Conservation (phyloP, 1,284 basidiomycete genomes). For the Polyporus tsugae region DNA sequence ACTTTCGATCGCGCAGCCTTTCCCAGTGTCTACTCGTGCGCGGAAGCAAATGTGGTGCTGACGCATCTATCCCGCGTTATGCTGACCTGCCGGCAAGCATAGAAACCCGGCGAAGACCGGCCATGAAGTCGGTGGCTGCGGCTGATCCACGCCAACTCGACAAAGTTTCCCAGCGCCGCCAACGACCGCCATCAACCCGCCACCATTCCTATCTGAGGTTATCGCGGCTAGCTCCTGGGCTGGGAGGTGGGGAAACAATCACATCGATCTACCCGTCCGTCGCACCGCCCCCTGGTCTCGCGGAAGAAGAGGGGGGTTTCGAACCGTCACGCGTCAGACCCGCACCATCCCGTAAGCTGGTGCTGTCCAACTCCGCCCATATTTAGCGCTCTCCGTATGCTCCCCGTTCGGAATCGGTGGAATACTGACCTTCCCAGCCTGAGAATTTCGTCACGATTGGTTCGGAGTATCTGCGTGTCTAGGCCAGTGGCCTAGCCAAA, state of each 20-base stretch:
- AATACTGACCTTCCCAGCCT: conserved; percentile 1
- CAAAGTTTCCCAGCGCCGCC: conserved; percentile 13
- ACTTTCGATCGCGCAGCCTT: conserved; percentile 5
- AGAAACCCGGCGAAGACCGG: conserved; percentile 20
- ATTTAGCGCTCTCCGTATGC: neutral
- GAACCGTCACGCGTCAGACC: too few species aligned
- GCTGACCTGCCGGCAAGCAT: conserved; percentile 1
- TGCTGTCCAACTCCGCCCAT: conserved; percentile 19
- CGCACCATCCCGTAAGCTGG: too few species aligned
- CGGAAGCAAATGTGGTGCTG: conserved; percentile 32
- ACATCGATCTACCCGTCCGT: neutral
- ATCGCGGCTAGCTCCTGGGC: conserved; percentile 9
- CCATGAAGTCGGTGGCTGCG: conserved; percentile 10
- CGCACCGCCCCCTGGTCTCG: conserved; percentile 15
- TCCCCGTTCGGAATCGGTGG: neutral
- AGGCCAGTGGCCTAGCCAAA: neutral
- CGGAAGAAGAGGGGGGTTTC: conserved; percentile 32
- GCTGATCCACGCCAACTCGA: conserved; percentile 10
- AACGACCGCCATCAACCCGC: conserved; percentile 12
- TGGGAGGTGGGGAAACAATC: neutral
- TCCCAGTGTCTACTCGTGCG: conserved; percentile 19
- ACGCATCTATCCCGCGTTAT: conserved; percentile 25
- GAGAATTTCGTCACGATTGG: conserved; percentile 8
- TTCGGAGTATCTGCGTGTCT: conserved; percentile 1
- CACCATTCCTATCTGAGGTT: conserved; percentile 21